These are phyloP conservation scores for Ophiognomonia clavigignenti-juglandacearum DNA, from an alignment of 2,329 filamentous ascomycete species.

Conservation along the genomic window DNA sequence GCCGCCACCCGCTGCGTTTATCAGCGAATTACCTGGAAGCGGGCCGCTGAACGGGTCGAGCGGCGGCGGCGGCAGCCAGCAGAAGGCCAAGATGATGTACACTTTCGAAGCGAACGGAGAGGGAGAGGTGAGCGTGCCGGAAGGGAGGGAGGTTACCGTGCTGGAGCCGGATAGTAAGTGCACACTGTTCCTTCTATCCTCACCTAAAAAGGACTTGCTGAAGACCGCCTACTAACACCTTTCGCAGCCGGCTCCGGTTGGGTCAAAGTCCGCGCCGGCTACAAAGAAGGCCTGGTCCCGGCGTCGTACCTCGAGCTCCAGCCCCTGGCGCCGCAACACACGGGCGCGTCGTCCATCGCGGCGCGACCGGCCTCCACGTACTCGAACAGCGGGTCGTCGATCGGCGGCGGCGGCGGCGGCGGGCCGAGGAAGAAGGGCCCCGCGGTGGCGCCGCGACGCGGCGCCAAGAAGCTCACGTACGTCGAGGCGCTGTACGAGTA, in stretches of 20 bases:
- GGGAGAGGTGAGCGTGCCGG: slow-evolving; percentile 75
- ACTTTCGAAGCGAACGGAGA: slow-evolving; percentile 74
- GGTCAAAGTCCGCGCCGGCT: slow-evolving; percentile 74
- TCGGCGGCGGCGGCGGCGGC: slow-evolving; percentile 38
- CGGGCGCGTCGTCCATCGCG: slow-evolving; percentile 36
- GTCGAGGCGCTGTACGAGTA: slow-evolving; percentile 94
- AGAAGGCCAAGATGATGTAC: slow-evolving; percentile 83
- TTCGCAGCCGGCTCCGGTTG: slow-evolving; percentile 80
- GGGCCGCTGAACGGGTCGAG: slow-evolving; percentile 38
- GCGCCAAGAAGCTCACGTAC: slow-evolving; percentile 90
- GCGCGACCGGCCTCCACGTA: slow-evolving; percentile 72
- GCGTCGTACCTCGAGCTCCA: slow-evolving; percentile 75
- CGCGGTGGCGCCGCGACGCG: slow-evolving; percentile 82
- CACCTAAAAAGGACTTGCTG: too few species aligned
- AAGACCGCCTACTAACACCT: too few species aligned
- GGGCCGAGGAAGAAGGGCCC: slow-evolving; percentile 79
- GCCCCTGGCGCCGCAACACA: slow-evolving; percentile 40
- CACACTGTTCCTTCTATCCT: too few species aligned
- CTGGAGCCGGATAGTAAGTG: slow-evolving; percentile 87
- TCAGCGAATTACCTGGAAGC: slow-evolving; percentile 60
- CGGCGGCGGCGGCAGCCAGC: neutral
- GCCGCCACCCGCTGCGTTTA: slow-evolving; percentile 78
- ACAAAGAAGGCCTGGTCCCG: slow-evolving; percentile 80
- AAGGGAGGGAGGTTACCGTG: slow-evolving; percentile 72
- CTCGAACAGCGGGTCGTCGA: slow-evolving; percentile 70